phyloP scores from a whole-genome alignment of 768 basidiomycete species.

The Amanita brunnescens region DNA sequence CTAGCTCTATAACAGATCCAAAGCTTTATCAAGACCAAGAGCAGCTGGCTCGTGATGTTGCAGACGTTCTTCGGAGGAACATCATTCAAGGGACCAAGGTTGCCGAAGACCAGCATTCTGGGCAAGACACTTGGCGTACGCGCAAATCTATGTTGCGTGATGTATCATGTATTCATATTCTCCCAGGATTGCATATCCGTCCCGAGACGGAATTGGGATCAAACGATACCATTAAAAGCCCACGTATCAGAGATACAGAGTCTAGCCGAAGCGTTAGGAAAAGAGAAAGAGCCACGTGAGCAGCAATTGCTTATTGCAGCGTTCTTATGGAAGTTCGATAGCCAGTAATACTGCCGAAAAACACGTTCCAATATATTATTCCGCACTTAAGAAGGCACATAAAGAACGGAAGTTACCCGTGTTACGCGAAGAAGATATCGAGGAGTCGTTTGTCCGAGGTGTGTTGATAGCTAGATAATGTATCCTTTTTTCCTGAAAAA shows the following conservation, averaged over 20 bases:
- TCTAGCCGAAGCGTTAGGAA: slow-evolving; percentile 33
- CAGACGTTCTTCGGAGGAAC: slow-evolving; percentile 67
- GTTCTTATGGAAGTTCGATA: slow-evolving; percentile 1
- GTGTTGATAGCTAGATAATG: slow-evolving; percentile 11
- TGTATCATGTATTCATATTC: background rate
- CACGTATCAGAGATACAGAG: slow-evolving; percentile 29
- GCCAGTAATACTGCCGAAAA: slow-evolving; percentile 12
- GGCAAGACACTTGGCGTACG: slow-evolving; percentile 52
- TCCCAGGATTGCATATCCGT: slow-evolving; percentile 61
- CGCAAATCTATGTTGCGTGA: slow-evolving; percentile 3
- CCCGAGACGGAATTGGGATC: slow-evolving; percentile 81
- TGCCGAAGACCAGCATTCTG: slow-evolving; percentile 19
- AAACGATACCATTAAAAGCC: slow-evolving; percentile 69
- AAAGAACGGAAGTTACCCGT: slow-evolving; percentile 55
- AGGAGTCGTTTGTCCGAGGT: slow-evolving; percentile 86
- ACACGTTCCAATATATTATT: slow-evolving; percentile 40
- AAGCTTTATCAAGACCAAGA: slow-evolving; percentile 44
- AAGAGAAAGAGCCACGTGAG: slow-evolving; percentile 14
- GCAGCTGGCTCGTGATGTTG: slow-evolving; percentile 60
- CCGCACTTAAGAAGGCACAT: slow-evolving; percentile 63
- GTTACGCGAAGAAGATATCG: slow-evolving; percentile 72
- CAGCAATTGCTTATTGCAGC: slow-evolving; percentile 29
- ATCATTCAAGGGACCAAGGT: slow-evolving; percentile 72
- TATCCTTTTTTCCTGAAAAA: background rate
- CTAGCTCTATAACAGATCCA: slow-evolving; percentile 33